Base-by-base conservation (phyloP, 2,329 filamentous ascomycete species). In the Xylariaceae sp. region DNA sequence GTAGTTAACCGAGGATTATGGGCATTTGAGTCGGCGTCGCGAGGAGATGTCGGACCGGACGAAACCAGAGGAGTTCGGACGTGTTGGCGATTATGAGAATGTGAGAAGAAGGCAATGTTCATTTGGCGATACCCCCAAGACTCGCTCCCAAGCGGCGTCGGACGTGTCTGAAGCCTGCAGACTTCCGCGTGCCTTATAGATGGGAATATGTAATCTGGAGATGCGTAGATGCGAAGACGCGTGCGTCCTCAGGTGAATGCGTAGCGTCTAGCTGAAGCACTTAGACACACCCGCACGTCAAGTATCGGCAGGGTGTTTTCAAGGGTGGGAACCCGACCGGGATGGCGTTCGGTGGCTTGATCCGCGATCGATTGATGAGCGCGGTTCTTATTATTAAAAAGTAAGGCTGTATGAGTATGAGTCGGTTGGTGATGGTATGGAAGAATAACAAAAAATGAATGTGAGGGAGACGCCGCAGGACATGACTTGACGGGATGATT, bases 21-120 rank as follows among this genome's bases (percentile, higher is more conserved):
- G 59, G 58, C 64, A 64, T 62, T 62, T 60, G 60, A 66, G 61
- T 65, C 58, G 62, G 60, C 23, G 44, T 51, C 42, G 48, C 61
- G 56, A 55, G 59, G 56, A 47, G 56, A 59, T 58, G 39, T 48
- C 53, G 54, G 51, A 30, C 44, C 58, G 60, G 59, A 58, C 60
- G 10, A 45, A 34, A 51, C 53, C 3, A 30, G 23, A 30, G 49
- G n/a, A n/a, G 2, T 44, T 56, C n/a, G 10, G 23, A n/a, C 23
- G 13, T n/a, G 53, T 47, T 55, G 4, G 23, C 23, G 23, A 30
- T 4, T 30, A 30, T 30, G 56, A 51, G 17, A 49, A 59, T 37
- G 48, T 39, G 49, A 52, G 48, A 53, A 58, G 58, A 53, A 58
- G 58, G 58, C 55, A 57, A 64, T 57, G 50, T 49, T 56, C 49